Base-by-base conservation (phyloP, 805 yeast genomes). In the Cyberlindnera xylosilytica region DNA sequence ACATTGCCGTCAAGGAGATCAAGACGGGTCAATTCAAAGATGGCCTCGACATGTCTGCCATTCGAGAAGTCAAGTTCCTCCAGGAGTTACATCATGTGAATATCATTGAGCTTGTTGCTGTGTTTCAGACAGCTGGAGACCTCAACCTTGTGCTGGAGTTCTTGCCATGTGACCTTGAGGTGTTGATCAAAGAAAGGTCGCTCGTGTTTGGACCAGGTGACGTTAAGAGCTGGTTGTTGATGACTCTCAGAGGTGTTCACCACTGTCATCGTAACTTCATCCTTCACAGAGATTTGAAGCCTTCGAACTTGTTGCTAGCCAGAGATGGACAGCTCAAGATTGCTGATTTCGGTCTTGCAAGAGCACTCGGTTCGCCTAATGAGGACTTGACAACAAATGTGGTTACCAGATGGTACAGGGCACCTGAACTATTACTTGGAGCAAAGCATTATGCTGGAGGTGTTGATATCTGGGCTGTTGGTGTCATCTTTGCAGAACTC, bases 321-420 rank as follows among this genome's bases (percentile, higher is more conserved):
- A 93, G 96, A 0, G 78, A 76, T 46, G 99, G 99, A 1, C 81
- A 84, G 49, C 70, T 93, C 46, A 93, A 93, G 61, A 74, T 93
- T 47, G 99, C 99, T 3, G 99, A 93, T 87, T 93, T 93, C 69
- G 99, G 99, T 52, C 70, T 91, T 34, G 98, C 98, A 0, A 69
- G 99, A 49, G 77, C 90, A 2, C 68, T 87, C 44, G 91, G 95
- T 0, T 73, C 82, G 19, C 87, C 90, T 0, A 78, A 79, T 45
- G 93, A 85, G 50, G 76, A 73, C 34, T 68, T 93, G 61, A 87
- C 98, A 0, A 86, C 96, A 2, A 91, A 90, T 49, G 99, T 93
- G 4, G 99, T 93, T 2, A 93, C 99, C 3, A 68, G 98, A 46
- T 93, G 99, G 99, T 93, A 93, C 63, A 70, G 98, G 42, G 96